A percentile compares a stretch with the other conserved stretches of the same genome.
Evolutionary conservation across 495 filamentous ascomycete species (phyloP).

Genomic region (Parachaetomium inaequale): DNA sequence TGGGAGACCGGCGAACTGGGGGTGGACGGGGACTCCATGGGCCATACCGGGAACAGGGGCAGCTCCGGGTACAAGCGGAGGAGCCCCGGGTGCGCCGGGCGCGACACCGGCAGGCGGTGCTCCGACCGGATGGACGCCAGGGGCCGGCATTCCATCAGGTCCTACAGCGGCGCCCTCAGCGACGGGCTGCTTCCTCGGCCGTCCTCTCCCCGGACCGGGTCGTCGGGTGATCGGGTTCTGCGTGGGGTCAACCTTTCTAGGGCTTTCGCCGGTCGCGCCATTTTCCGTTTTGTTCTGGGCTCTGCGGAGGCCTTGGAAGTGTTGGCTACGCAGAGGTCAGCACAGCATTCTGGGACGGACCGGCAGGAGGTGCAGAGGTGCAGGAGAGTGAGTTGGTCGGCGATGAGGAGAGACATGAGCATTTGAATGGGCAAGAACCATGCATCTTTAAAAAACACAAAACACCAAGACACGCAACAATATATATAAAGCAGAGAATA

Average conservation of each 20-base stretch:
- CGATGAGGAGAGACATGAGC: neutral
- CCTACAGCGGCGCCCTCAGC: slow-evolving; percentile 15
- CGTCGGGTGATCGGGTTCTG: slow-evolving; percentile 49
- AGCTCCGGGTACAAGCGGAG: neutral
- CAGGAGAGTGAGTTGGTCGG: no score
- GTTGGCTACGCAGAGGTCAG: slow-evolving; percentile 38
- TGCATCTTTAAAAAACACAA: neutral
- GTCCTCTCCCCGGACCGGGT: slow-evolving; percentile 47
- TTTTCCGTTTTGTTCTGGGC: slow-evolving; percentile 46
- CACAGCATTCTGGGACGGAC: neutral
- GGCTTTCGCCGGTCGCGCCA: slow-evolving; percentile 16
- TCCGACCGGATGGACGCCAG: neutral
- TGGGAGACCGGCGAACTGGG: neutral
- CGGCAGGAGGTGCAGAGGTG: neutral
- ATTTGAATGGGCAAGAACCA: neutral
- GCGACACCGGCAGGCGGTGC: slow-evolving; percentile 4
- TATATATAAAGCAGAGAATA: neutral
- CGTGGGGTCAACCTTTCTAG: slow-evolving; percentile 41
- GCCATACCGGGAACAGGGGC: slow-evolving; percentile 1
- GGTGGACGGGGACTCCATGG: neutral
- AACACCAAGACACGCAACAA: no score
- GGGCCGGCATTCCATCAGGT: slow-evolving; percentile 5
- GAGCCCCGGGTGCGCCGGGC: slow-evolving; percentile 4
- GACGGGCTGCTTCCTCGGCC: slow-evolving; percentile 39
- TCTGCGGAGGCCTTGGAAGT: slow-evolving; percentile 49